These are phyloP conservation scores for Escallonia herrerae DNA, from an alignment of 129 eudicot species.

Conservation along the genomic window DNA sequence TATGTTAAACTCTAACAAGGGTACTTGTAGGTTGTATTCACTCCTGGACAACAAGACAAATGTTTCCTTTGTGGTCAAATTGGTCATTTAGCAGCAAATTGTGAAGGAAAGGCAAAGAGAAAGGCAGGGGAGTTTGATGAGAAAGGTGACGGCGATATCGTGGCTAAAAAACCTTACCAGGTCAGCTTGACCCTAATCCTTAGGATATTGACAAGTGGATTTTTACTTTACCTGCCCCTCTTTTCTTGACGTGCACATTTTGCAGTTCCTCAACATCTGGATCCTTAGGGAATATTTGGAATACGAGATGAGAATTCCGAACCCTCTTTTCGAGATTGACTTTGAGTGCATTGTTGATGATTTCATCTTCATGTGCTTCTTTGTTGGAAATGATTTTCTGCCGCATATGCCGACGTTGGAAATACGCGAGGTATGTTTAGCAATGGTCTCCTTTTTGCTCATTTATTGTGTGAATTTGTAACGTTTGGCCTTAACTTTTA, in stretches of 20 bases:
- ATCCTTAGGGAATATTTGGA: slow-evolving; percentile 89
- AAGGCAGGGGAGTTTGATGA: slow-evolving; percentile 93
- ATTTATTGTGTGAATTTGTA: neutral
- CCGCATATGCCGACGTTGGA: slow-evolving; percentile 99
- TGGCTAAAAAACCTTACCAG: slow-evolving; percentile 84
- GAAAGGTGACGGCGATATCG: slow-evolving; percentile 58
- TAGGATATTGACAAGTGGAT: neutral
- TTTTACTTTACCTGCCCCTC: neutral
- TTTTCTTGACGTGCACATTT: slow-evolving; percentile 2
- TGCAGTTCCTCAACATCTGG: slow-evolving; percentile 95
- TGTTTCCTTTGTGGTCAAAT: slow-evolving; percentile 86
- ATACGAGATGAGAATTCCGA: slow-evolving; percentile 84
- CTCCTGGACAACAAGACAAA: slow-evolving; percentile 91
- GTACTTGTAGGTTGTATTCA: slow-evolving; percentile 51
- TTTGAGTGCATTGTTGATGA: slow-evolving; percentile 90
- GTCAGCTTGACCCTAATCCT: slow-evolving; percentile 20
- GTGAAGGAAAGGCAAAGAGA: slow-evolving; percentile 87
- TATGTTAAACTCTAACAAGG: too few relatives aligned
- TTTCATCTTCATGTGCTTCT: slow-evolving; percentile 95
- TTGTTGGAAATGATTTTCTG: slow-evolving; percentile 92
- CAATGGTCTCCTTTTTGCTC: neutral
- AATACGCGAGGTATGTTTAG: slow-evolving; percentile 81
- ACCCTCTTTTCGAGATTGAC: slow-evolving; percentile 64
- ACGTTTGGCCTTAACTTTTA: neutral
- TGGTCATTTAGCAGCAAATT: slow-evolving; percentile 81